Conservation (phyloP, 2,329 filamentous ascomycete species). For the Claviceps citrina region DNA sequence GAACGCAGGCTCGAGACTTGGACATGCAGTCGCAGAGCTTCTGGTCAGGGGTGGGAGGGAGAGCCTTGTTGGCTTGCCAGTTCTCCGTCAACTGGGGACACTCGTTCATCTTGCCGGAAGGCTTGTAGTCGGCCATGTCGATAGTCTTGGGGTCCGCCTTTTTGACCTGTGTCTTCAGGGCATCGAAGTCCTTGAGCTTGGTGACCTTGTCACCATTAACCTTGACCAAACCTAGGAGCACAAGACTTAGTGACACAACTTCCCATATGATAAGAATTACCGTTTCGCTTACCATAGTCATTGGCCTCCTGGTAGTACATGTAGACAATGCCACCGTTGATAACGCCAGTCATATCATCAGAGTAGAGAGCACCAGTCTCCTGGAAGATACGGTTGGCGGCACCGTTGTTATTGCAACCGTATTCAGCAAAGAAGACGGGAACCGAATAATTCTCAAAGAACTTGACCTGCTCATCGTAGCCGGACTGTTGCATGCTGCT, state of each 20-base stretch:
- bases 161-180: conserved; percentile 54
- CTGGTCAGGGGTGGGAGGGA: conserved; percentile 71
- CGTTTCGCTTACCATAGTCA: conserved; percentile 51
- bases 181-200: conserved; percentile 59
- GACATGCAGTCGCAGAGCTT: conserved; percentile 78
- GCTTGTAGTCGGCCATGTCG: conserved; percentile 50
- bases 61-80: conserved; percentile 51
- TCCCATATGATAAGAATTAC: no score
- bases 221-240: conserved; percentile 46
- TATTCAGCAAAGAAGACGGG: conserved; percentile 98
- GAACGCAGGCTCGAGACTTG: conserved; percentile 53
- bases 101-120: conserved; percentile 52
- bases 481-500: conserved; percentile 64
- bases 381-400: conserved; percentile 59
- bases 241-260: neutral
- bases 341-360: conserved; percentile 65
- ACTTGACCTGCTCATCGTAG: conserved; percentile 66
- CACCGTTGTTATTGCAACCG: conserved; percentile 64
- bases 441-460: conserved; percentile 80
- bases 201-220: conserved; percentile 41
- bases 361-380: conserved; percentile 76
- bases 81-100: conserved; percentile 52
- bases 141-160: conserved; percentile 52
- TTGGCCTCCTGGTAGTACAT: conserved; percentile 93
- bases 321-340: conserved; percentile 95